Base-by-base conservation (phyloP, 441 rosid genomes). In the Sinapis alba region DNA sequence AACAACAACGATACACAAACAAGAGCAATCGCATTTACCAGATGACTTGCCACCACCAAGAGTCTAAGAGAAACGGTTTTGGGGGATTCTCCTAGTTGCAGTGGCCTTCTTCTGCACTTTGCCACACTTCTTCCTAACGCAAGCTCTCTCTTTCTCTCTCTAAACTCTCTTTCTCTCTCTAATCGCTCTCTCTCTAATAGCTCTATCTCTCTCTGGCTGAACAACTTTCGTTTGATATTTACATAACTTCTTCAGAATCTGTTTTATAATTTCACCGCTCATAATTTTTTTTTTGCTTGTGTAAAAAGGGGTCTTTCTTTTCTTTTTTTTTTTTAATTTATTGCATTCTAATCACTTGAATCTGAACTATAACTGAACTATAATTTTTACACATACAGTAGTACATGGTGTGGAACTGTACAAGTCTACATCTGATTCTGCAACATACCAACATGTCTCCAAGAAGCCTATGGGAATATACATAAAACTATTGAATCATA, bases 1-100 rank as follows among this genome's bases (percentile, higher is more conserved):
- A 65, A 27, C 65, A 66, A 56, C 71, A 43, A 23, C 68, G n/a
- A n/a, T n/a, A 77, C 59, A 76, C 34, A 56, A 11, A 69, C 51
- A 57, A 21, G 16, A 77, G 16, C 73, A 78, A 68, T 67, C 70
- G 77, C 77, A 41, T 62, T 62, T 54, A 78, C 78, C 81, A 67
- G 60, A 72, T 13, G 23, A 27, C 57, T 15, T 26, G 32, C 5
- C 5, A 38, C 51, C 18, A n/a, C 47, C 6, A 43, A 15, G 53
- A 15, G 8, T 45, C 20, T 5, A 1, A 58, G 57, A 68, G 56
- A 32, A 66, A 66, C 62, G 2, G 50, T 62, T 18, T 21, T 58
- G 34, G 60, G 62, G 72, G 76, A 57, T 62, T 59, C 68, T 68
- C 69, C 43, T 9, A 65, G 28, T 54, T 66, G 4, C 4, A 16